These are phyloP conservation scores for Psilocybe azurescens DNA, from an alignment of 768 basidiomycete genomes.

Conservation along the genomic window DNA sequence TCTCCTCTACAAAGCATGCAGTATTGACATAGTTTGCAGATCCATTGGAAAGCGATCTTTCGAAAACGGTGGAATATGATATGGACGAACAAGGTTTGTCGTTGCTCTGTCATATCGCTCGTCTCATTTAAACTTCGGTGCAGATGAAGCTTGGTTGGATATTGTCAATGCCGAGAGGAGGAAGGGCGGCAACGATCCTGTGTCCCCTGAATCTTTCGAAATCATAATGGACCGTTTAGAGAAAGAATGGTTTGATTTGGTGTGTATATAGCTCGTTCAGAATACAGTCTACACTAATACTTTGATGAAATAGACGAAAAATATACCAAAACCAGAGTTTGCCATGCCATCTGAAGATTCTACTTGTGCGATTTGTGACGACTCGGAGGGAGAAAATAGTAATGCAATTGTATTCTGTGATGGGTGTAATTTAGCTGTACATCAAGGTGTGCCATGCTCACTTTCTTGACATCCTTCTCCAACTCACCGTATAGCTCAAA, in stretches of 20 bases:
- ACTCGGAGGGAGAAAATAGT: conserved; percentile 97
- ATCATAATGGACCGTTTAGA: conserved; percentile 97
- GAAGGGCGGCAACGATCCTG: conserved; percentile 70
- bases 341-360: conserved; percentile 94
- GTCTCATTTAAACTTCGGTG: background rate
- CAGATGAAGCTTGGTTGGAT: conserved; percentile 96
- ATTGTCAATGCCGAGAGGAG: conserved; percentile 80
- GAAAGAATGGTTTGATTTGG: conserved; percentile 99
- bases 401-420: conserved; percentile 99
- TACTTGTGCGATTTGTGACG: conserved; percentile 96
- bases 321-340: conserved; percentile 87
- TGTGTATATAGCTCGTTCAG: conserved; percentile 37
- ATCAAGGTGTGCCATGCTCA: conserved; percentile 73
- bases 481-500: background rate
- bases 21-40: conserved; percentile 49
- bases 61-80: conserved; percentile 96
- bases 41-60: conserved; percentile 91
- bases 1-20: background rate
- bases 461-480: background rate
- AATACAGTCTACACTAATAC: background rate
- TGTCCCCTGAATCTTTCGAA: conserved; percentile 90
- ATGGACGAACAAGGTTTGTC: conserved; percentile 96
- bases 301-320: conserved; percentile 73
- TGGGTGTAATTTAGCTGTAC: conserved; percentile 98
- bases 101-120: background rate